Conservation (phyloP, 2,329 filamentous ascomycete species). For the Cercospora sp. region DNA sequence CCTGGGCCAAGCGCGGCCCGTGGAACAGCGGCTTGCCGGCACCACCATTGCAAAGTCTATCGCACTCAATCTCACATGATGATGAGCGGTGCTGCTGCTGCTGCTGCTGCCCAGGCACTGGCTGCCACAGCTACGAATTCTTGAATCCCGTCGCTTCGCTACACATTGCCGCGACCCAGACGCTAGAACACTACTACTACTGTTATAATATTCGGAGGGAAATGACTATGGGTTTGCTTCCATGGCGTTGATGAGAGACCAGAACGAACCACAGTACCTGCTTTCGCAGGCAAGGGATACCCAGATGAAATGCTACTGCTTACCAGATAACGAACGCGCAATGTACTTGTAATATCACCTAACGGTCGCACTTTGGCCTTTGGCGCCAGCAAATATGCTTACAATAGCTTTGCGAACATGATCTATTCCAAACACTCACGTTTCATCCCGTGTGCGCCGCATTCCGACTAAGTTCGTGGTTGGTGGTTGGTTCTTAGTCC, state of each 20-base stretch:
- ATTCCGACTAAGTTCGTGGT: not conserved
- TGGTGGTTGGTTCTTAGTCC: not conserved
- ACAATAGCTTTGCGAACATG: not conserved
- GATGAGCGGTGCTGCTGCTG: not conserved
- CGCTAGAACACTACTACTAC: not conserved
- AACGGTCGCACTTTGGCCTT: not conserved
- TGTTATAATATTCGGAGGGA: not conserved
- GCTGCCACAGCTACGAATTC: not conserved
- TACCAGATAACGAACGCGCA: not conserved
- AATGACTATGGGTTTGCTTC: not conserved
- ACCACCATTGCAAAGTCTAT: slow-evolving; percentile 1
- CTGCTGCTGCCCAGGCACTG: not conserved
- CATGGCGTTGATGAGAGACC: not conserved
- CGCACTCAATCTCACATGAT: not conserved
- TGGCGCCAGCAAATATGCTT: not conserved
- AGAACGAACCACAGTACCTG: slow-evolving; percentile 6
- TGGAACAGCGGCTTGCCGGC: not conserved
- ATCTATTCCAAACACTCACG: not conserved
- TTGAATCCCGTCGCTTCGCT: not conserved
- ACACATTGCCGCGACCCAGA: not conserved
- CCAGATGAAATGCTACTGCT: not conserved
- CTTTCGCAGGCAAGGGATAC: slow-evolving; percentile 4
- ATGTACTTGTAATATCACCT: not conserved
- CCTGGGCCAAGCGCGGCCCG: not conserved
- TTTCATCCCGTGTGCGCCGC: not conserved